Conservation (phyloP, 78 protist genomes). For the Pirum gemmata region DNA sequence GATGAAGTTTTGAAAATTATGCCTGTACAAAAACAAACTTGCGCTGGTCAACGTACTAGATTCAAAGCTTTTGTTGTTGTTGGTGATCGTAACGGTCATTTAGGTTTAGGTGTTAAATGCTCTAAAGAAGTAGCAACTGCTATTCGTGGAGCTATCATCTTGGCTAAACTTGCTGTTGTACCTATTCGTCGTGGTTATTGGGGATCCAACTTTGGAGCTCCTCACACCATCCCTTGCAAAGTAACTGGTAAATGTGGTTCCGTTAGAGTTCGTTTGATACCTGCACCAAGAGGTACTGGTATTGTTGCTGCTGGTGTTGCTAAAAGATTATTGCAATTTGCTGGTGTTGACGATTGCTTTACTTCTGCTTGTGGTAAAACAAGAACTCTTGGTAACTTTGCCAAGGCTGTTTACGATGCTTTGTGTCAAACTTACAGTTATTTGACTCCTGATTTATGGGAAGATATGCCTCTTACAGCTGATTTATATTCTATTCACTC, state of each 20-base stretch:
- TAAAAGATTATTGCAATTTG: conserved; percentile 90
- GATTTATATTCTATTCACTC: conserved; percentile 74
- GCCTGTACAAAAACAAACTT: conserved; percentile 99
- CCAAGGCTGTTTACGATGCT: conserved; percentile 93
- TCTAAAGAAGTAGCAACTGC: conserved; percentile 99
- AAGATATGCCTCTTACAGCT: conserved; percentile 57
- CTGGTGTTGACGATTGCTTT: conserved; percentile 98
- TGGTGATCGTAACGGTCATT: conserved; percentile 96
- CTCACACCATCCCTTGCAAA: conserved; percentile 99
- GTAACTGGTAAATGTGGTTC: conserved; percentile 99
- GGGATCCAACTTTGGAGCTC: conserved; percentile 96
- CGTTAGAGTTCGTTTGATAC: conserved; percentile 92
- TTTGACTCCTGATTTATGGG: conserved; percentile 99
- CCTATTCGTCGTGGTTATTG: conserved; percentile 99
- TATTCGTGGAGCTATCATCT: conserved; percentile 92
- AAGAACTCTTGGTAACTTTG: conserved; percentile 97
- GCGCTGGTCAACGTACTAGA: conserved; percentile 99
- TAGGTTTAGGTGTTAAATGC: conserved; percentile 98
- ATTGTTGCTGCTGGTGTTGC: conserved; percentile 95
- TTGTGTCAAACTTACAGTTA: conserved; percentile 78
- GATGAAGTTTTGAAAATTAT: conserved; percentile 84
- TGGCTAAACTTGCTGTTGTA: conserved; percentile 91
- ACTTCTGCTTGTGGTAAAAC: conserved; percentile 91
- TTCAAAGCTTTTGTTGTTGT: conserved; percentile 82
- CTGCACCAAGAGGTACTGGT: conserved; percentile 99